Conservation (phyloP, 306 rosid species). For the Hylodesmum podocarpum region DNA sequence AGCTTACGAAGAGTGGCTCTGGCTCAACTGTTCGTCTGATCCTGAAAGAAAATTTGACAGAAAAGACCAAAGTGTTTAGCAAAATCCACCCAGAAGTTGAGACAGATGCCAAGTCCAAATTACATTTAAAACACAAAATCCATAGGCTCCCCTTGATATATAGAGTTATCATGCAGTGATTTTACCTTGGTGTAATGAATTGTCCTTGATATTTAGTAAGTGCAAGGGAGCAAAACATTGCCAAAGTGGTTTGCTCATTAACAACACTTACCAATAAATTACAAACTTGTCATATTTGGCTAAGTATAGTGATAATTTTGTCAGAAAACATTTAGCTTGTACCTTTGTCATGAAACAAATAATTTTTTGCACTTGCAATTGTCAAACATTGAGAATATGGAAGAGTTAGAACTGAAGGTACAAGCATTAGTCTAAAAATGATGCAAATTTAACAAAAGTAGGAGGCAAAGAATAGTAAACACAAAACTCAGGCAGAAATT, state of each 20-base stretch:
- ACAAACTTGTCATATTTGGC: not conserved
- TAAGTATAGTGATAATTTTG: not conserved
- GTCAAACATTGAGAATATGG: not conserved
- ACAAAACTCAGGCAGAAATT: not conserved
- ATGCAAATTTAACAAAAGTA: not conserved
- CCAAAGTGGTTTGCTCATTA: not conserved
- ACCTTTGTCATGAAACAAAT: not conserved
- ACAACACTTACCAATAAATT: not conserved
- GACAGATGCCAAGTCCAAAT: not conserved
- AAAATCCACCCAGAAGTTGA: not conserved
- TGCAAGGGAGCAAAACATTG: not conserved
- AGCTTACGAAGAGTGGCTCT: slow-evolving; percentile 65
- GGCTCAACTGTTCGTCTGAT: slow-evolving; percentile 81
- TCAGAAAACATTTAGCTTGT: not conserved
- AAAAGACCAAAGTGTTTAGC: slow-evolving; percentile 16
- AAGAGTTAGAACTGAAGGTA: not conserved
- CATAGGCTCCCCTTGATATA: not conserved
- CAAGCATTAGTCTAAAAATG: not conserved
- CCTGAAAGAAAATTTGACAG: slow-evolving; percentile 54
- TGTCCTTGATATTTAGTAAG: not conserved
- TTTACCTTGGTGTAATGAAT: not conserved
- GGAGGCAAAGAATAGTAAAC: not conserved
- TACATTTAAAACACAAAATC: not conserved
- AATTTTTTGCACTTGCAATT: not conserved
- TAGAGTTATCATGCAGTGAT: not conserved